These are phyloP conservation scores for Termitomyces sp. DNA, from an alignment of 1,284 basidiomycete species.

Conservation along the genomic window DNA sequence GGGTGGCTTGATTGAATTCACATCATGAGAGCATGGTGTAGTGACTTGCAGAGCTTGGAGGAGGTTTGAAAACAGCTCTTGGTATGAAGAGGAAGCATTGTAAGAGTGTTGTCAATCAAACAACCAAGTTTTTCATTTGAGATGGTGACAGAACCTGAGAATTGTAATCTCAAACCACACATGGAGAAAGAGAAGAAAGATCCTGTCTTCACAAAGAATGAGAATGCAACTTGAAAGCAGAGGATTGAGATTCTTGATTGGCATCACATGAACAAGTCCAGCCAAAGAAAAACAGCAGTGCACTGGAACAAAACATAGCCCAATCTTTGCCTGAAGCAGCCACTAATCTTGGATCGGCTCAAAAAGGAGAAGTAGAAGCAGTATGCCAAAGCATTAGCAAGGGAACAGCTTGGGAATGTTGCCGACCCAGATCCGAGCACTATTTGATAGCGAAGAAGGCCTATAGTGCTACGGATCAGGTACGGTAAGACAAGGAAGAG, in stretches of 20 bases:
- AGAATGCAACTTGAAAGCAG: not conserved
- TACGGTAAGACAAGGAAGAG: too few relatives aligned
- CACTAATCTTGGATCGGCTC: not conserved
- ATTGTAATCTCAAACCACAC: not conserved
- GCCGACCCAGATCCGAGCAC: too few relatives aligned
- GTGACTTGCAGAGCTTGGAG: not conserved
- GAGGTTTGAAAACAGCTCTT: not conserved
- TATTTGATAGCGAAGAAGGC: too few relatives aligned
- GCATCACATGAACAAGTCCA: not conserved
- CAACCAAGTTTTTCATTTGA: not conserved
- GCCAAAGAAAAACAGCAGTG: not conserved
- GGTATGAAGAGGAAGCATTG: not conserved
- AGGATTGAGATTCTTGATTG: not conserved
- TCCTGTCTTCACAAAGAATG: not conserved
- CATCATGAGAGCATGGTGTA: not conserved
- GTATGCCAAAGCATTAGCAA: not conserved
- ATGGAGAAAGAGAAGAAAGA: not conserved
- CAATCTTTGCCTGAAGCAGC: not conserved
- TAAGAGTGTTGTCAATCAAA: not conserved
- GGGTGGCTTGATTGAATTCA: not conserved
- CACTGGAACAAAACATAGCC: not conserved
- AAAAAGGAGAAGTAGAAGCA: not conserved
- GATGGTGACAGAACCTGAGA: not conserved
- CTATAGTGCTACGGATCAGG: too few relatives aligned
- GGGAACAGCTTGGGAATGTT: not conserved